Percentiles rank a stretch among this genome's conserved stretches.
Conservation (phyloP, 2,329 filamentous ascomycete species). For the Mycosphaerelloides madeirae region DNA sequence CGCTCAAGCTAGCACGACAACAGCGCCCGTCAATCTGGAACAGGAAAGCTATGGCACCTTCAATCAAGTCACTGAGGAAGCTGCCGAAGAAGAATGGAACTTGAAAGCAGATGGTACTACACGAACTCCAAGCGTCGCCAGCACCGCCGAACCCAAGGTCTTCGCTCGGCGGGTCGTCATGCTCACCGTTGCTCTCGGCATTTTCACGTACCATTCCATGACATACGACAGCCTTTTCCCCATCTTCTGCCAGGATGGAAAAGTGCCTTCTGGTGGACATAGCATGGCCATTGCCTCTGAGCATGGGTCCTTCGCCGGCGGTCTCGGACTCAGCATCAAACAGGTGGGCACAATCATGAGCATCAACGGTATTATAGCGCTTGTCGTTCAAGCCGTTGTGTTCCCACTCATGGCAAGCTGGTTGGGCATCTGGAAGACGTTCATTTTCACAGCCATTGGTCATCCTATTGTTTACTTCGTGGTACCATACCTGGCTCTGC, state of each 20-base stretch:
- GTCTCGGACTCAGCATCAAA: constrained; percentile 61
- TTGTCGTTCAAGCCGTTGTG: constrained; percentile 67
- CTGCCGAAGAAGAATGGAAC: constrained; percentile 50
- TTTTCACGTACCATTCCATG: constrained; percentile 95
- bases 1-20: constrained; percentile 60
- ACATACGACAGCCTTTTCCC: constrained; percentile 87
- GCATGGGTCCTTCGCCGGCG: constrained; percentile 47
- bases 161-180: constrained; percentile 65
- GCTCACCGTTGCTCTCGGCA: constrained; percentile 74
- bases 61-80: constrained; percentile 47
- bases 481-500: constrained; percentile 61
- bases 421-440: constrained; percentile 63
- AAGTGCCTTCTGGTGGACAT: constrained; percentile 38
- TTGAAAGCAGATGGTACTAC: constrained; percentile 45
- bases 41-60: constrained; percentile 55
- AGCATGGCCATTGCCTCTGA: constrained; percentile 23
- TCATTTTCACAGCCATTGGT: constrained; percentile 59
- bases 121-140: constrained; percentile 29
- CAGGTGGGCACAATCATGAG: constrained; percentile 65
- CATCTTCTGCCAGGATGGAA: constrained; percentile 83
- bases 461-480: constrained; percentile 66
- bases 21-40: constrained; percentile 67
- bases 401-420: constrained; percentile 61
- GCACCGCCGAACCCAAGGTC: constrained; percentile 38
- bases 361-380: constrained; percentile 65